Conservation (phyloP, 345 rosid species). For the Rhizophora mangle region DNA sequence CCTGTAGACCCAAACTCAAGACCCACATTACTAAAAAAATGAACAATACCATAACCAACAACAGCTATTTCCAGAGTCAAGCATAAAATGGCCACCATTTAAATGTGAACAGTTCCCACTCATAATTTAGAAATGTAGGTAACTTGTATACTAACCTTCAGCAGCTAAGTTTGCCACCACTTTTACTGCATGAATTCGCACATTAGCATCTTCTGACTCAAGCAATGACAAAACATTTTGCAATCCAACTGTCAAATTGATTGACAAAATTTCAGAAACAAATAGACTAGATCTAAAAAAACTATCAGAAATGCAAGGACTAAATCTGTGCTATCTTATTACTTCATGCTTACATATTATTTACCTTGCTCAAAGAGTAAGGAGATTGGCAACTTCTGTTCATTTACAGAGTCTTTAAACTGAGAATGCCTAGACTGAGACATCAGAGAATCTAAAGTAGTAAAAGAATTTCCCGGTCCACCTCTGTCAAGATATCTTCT, state of each 20-base stretch:
- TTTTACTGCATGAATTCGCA: slow-evolving; percentile 33
- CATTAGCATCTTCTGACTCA: slow-evolving; percentile 33
- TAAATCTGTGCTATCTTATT: neutral
- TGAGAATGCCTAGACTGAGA: slow-evolving; percentile 21
- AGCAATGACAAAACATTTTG: slow-evolving; percentile 29
- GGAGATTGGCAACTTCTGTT: slow-evolving; percentile 21
- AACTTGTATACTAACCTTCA: slow-evolving; percentile 22
- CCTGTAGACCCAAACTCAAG: too few species aligned
- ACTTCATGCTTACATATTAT: neutral
- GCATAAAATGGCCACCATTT: too few species aligned
- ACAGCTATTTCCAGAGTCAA: too few species aligned
- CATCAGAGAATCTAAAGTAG: slow-evolving; percentile 16
- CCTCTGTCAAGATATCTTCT: slow-evolving; percentile 23
- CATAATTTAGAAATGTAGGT: neutral
- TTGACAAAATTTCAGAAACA: neutral
- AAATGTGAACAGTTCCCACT: neutral
- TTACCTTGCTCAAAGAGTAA: slow-evolving; percentile 35
- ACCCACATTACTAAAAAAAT: too few species aligned
- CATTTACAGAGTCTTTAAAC: slow-evolving; percentile 15
- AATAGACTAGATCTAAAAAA: neutral
- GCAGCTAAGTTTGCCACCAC: slow-evolving; percentile 37
- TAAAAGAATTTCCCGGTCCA: slow-evolving; percentile 22
- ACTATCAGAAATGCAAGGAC: slow-evolving; percentile 11
- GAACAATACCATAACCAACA: too few species aligned
- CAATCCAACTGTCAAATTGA: slow-evolving; percentile 29